Base-by-base conservation (phyloP, 176 grass and related monocot species). In the Phragmites australis region DNA sequence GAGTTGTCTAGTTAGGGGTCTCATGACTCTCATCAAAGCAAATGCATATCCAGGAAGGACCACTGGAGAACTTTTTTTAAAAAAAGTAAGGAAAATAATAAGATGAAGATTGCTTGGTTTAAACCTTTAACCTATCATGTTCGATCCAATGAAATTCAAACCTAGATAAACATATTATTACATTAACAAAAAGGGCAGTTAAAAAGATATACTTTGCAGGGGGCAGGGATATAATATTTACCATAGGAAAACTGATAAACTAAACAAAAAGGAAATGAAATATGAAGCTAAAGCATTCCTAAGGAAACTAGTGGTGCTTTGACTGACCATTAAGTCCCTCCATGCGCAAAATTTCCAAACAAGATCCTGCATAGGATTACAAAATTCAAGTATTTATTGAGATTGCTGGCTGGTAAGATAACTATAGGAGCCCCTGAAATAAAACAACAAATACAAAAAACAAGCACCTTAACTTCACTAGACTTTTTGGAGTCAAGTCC, bases 301-400 rank as follows among this genome's bases (percentile, higher is more conserved):
- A 60, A 81, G 17, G 57, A 50, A 83, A 85, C 62, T 44, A 83
- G 70, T 44, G 71, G 26, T 46, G 76, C 55, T 45, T 71, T 65
- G 68, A 80, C 92, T 92, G 21, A 97, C 94, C 92, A 97, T 97
- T 94, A 97, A 87, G 49, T 97, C 95, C 74, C 95, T 94, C 95
- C 95, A 97, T 55, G 88, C 81, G 66, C 95, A 97, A 32, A 97
- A 25, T 88, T 94, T 97, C 92, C 95, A 92, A 75, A 97, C 83
- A 85, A 89, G 78, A 89, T 97, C 90, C 95, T 97, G 78, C 77
- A 91, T 46, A 79, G 85, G 81, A 74, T 72, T 50, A 69, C 25
- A 49, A 82, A 91, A 61, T 59, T 57, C 31, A 29, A 47, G 37
- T 75, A 52, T 65, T 66, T 85, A 75, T 55, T 65, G 13, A 79